Base-by-base conservation (phyloP, 2,329 filamentous ascomycete species). In the Trichoderma hamatum region DNA sequence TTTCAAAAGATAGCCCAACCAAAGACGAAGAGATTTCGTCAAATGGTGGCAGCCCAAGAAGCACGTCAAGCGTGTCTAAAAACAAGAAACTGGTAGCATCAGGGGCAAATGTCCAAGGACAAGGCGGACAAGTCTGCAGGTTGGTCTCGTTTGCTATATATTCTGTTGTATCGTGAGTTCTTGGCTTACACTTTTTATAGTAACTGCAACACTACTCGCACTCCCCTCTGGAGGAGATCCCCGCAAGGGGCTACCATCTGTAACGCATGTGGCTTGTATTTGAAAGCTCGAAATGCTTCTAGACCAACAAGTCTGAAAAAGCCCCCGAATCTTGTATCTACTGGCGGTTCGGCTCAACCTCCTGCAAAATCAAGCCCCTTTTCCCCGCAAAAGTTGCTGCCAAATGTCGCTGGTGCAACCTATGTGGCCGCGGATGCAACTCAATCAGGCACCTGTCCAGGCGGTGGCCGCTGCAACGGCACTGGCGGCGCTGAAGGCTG, bases 401-500 rank as follows among this genome's bases (percentile, higher is more conserved):
- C 82, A 21, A 84, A 80, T 70, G 77, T 81, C 11, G 78, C 82
- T 4, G 82, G 83, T 19, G 88, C 91, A 34, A 93, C 90, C 3
- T 95, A 94, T 76, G 91, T 96, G 61, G 85, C 92, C 24, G 91
- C 91, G 5, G 92, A 94, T 75, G 89, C 92, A 73, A 90, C 87
- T 55, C 84, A 89, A 5, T 87, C 89, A 54, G 96, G 96, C n/a
- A 96, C 94, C 14, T 99, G 96, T 79, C 96, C 96, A 16, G 96
- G 96, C 46, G 95, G 95, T 71, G 96, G 96, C 49, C 91, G 91
- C 69, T 99, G 96, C 79, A 98, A 99, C 78, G 96, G 96, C 59
- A 98, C 96, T 26, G 96, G 96, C 55, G 96, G 96, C 65, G 94
- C 96, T 36, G 93, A 97, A 77, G 95, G 94, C 24, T 99, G 96